Evolutionary conservation across 2,329 filamentous ascomycete genomes (phyloP).

Genomic region (Trichothecium roseum): DNA sequence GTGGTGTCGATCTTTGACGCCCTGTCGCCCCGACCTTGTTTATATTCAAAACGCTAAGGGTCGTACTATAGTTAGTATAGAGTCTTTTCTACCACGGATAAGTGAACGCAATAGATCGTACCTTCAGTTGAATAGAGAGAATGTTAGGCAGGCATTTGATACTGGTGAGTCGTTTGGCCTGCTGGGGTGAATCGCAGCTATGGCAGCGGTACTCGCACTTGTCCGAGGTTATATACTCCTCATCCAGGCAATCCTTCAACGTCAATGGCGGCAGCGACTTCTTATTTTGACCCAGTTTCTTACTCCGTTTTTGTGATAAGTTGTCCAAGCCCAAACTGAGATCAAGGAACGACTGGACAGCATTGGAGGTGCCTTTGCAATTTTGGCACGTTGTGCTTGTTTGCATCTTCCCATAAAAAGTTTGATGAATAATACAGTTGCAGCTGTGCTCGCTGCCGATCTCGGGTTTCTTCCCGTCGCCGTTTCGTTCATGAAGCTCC

Average conservation of each 20-base stretch:
- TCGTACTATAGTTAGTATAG: background rate
- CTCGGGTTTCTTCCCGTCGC: slow-evolving; percentile 54
- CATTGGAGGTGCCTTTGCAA: slow-evolving; percentile 72
- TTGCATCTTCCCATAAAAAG: slow-evolving; percentile 85
- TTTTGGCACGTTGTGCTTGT: slow-evolving; percentile 85
- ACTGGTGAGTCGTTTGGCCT: slow-evolving; percentile 73
- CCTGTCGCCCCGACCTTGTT: slow-evolving; percentile 50
- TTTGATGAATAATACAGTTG: slow-evolving; percentile 86
- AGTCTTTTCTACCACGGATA: background rate
- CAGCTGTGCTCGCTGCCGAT: slow-evolving; percentile 55
- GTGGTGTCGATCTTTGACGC: slow-evolving; percentile 82
- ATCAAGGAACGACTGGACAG: slow-evolving; percentile 83
- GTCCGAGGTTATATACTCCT: slow-evolving; percentile 79
- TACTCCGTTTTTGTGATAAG: slow-evolving; percentile 53
- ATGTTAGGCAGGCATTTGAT: slow-evolving; percentile 83
- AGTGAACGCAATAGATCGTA: slow-evolving; percentile 22
- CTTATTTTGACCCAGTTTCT: slow-evolving; percentile 35
- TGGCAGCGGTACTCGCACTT: slow-evolving; percentile 84
- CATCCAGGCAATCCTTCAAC: slow-evolving; percentile 64
- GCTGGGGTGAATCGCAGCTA: slow-evolving; percentile 65
- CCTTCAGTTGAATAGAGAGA: slow-evolving; percentile 86
- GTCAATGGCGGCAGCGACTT: slow-evolving; percentile 29
- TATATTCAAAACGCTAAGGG: slow-evolving; percentile 60
- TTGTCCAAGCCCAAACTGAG: slow-evolving; percentile 79
- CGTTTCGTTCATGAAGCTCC: slow-evolving; percentile 76